Evolutionary conservation across 2,329 filamentous ascomycete genomes (phyloP), one percentile per base, ranked within the genome.

Genomic region (Colletotrichum sp.): DNA sequence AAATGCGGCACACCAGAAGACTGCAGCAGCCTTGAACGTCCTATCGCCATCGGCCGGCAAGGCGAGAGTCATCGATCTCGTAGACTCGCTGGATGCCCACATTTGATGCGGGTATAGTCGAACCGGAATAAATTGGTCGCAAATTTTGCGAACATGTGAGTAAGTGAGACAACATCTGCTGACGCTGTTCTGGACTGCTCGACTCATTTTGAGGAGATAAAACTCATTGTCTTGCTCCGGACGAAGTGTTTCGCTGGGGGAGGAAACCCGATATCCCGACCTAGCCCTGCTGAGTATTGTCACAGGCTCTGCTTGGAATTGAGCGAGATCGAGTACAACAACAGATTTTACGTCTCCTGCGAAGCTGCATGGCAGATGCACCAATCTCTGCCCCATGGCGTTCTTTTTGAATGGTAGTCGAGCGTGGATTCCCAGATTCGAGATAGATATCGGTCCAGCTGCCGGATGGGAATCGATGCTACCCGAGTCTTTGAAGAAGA

Each of bases 381-480:
- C 36, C 36, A 5, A 1, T 1, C 1, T 8, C 4, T 44, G 36
- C 5, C 36, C 36, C 4, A 0, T 18, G 2, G 2, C 2, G 1
- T 10, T 10, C 2, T 44, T 44, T 44, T 44, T 3, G 36, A 44
- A 44, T 3, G 36, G 6, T 0, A 44, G 36, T n/a, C 16, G 36
- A 44, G 36, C 36, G 16, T 44, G 36, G 16, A 44, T 44, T 44
- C 36, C 36, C 3, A 44, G 16, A 3, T 44, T 44, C 36, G 36
- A 2, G 0, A 44, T 44, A 0, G 36, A 44, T n/a, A 44, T 18
- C 0, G 36, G 36, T 3, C 36, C 36, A 44, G 5, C 36, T 1
- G 3, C 16, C 0, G 36, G 36, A 16, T 44, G 6, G 36, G 36
- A 3, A 0, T 44, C 36, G 36, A 44, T 10, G 36, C 16, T 2